Base-by-base conservation (phyloP, 23 red algal genomes). In the Gracilaria vermiculophylla region DNA sequence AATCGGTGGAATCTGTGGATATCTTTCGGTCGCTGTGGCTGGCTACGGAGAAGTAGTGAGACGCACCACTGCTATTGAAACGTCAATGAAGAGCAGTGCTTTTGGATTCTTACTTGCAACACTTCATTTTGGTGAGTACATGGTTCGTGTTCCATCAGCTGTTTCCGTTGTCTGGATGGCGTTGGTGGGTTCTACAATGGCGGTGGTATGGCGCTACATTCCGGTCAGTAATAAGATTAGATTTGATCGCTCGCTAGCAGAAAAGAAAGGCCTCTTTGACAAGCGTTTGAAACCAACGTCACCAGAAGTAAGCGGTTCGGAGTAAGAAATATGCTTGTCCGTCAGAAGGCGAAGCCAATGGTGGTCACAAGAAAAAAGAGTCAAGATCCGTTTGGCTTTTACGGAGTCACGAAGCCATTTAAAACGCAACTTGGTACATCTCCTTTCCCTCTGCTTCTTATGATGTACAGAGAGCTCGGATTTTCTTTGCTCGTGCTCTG, bases 81-180 rank as follows among this genome's bases (percentile, higher is more conserved):
- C 96, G 23, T 86, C 92, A 14, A 95, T 98, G 92, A 98, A 98
- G 86, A 95, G 92, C 60, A 90, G 85, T 41, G 96, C 96, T 2
- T 95, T 98, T 85, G 90, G 88, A 4, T 98, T 98, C 60, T 62
- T 99, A 37, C 87, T 99, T 20, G 97, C 97, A 37, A 75, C 74
- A 33, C 62, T 96, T 20, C 97, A 99, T 86, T 99, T 99, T 70
- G 62, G 64, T 3, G 76, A 54, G n/a, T 99, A 91, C 52, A 74
- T 89, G 70, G 97, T 95, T 35, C 89, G 97, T 42, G 92, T 99
- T 44, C 97, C 97, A 20, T 90, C 87, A 21, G 97, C 97, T 14
- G 94, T 99, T 33, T 86, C 76, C 25, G 88, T 99, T 51, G 97
- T 99, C 67, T 95, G 93, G 94, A 95, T 99, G 97, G 83, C 97